These are phyloP conservation scores for Aspergillus sp. DNA, from an alignment of 2,329 filamentous ascomycete species.

Conservation along the genomic window DNA sequence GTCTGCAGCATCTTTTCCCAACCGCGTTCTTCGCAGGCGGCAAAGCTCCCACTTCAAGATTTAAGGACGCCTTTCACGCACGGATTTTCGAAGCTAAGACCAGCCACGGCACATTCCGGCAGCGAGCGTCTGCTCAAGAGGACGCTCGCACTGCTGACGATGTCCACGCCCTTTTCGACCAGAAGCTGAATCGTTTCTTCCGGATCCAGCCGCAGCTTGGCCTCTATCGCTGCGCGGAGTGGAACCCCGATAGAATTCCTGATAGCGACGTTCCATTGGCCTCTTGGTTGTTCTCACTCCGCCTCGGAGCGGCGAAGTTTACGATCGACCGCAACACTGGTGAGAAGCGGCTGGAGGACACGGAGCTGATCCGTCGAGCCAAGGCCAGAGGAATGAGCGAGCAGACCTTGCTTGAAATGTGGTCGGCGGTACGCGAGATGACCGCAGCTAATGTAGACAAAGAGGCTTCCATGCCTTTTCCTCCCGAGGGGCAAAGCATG, in stretches of 20 bases:
- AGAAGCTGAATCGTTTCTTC: not conserved
- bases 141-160: not conserved
- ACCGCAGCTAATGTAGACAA: not conserved
- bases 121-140: conserved; percentile 1
- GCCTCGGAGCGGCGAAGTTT: not conserved
- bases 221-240: not conserved
- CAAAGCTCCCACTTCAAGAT: conserved; percentile 21
- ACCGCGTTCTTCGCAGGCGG: conserved; percentile 16
- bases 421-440: not conserved
- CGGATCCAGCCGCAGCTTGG: not conserved
- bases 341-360: not conserved
- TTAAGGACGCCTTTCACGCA: conserved; percentile 12
- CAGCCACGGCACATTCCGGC: conserved; percentile 2
- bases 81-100: conserved; percentile 1
- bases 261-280: not conserved
- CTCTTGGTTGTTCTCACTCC: not conserved
- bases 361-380: not conserved
- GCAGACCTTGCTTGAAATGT: not conserved
- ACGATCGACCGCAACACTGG: not conserved
- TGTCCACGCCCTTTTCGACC: not conserved
- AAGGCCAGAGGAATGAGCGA: not conserved
- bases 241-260: not conserved
- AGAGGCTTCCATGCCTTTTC: too few species aligned
- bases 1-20: conserved; percentile 14
- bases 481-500: not conserved